These are phyloP conservation scores for Salix suchowensis DNA, from an alignment of 345 rosid species.

Conservation along the genomic window DNA sequence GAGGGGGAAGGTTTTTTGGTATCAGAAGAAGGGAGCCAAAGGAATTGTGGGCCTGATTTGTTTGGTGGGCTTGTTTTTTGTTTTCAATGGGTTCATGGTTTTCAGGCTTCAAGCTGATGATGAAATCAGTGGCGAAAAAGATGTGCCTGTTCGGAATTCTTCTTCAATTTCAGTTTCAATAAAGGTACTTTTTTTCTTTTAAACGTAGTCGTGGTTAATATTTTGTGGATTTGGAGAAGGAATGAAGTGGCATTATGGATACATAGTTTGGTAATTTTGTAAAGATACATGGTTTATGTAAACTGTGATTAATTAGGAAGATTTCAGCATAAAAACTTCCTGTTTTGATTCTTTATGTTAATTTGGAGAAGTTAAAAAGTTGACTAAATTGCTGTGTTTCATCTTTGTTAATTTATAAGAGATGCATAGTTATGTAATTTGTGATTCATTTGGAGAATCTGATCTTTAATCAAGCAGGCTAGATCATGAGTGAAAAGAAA, in stretches of 20 bases:
- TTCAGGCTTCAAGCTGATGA: conserved; percentile 49
- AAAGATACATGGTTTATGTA: no score
- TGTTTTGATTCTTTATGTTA: not conserved
- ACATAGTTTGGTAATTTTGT: not conserved
- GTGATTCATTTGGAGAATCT: not conserved
- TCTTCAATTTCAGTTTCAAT: conserved; percentile 32
- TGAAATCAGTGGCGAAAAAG: conserved; percentile 26
- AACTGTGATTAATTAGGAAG: not conserved
- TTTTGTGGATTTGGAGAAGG: not conserved
- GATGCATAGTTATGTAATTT: not conserved
- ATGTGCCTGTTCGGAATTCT: conserved; percentile 31
- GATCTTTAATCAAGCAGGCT: not conserved
- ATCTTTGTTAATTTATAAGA: not conserved
- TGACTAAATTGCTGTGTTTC: not conserved
- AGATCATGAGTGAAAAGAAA: no score
- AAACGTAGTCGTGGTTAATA: not conserved
- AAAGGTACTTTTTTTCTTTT: conserved; percentile 31
- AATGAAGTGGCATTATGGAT: not conserved
- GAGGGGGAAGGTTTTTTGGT: conserved; percentile 41
- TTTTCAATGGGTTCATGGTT: conserved; percentile 74
- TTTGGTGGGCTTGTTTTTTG: conserved; percentile 60
- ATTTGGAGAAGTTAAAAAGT: not conserved
- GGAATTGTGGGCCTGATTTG: conserved; percentile 38
- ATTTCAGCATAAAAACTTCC: not conserved
- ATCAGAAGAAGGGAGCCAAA: conserved; percentile 41